Percentiles rank a stretch among this genome's conserved stretches.
These are phyloP conservation scores for Plantago ovata DNA, from an alignment of 257 asterid genomes.

Conservation along the genomic window DNA sequence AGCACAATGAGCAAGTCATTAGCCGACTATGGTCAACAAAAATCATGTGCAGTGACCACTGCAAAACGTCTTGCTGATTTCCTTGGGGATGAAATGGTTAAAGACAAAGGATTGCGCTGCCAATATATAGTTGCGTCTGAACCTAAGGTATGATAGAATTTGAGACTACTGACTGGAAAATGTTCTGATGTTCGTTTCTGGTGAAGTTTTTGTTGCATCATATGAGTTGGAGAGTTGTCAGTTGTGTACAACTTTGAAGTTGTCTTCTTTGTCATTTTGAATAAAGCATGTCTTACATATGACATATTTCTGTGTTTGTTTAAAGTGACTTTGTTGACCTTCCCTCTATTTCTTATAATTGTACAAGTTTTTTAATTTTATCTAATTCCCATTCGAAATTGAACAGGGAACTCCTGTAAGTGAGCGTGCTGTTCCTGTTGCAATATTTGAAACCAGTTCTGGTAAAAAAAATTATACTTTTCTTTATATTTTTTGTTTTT, in stretches of 20 bases:
- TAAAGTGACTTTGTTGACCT: constrained; percentile 9
- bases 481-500: background rate
- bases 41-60: constrained; percentile 97
- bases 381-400: constrained; percentile 26
- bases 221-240: too few relatives aligned
- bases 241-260: too few relatives aligned
- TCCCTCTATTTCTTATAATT: constrained; percentile 16
- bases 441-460: constrained; percentile 88
- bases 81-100: constrained; percentile 96
- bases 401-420: constrained; percentile 97
- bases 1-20: constrained; percentile 99
- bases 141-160: constrained; percentile 64
- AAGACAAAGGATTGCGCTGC: constrained; percentile 94
- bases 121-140: constrained; percentile 97
- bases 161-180: constrained; percentile 4
- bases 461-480: constrained; percentile 36
- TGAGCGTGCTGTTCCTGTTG: constrained; percentile 99
- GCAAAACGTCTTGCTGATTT: constrained; percentile 97
- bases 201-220: constrained; percentile 9
- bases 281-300: background rate
- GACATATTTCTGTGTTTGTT: constrained; percentile 12
- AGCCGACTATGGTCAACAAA: constrained; percentile 91
- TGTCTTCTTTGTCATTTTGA: constrained; percentile 4
- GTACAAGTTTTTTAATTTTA: constrained; percentile 10
- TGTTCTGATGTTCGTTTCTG: constrained; percentile 14